Percentiles rank a stretch among this genome's conserved stretches.
Conservation (phyloP, 305 asterid species). For the Ilex paraguariensis region DNA sequence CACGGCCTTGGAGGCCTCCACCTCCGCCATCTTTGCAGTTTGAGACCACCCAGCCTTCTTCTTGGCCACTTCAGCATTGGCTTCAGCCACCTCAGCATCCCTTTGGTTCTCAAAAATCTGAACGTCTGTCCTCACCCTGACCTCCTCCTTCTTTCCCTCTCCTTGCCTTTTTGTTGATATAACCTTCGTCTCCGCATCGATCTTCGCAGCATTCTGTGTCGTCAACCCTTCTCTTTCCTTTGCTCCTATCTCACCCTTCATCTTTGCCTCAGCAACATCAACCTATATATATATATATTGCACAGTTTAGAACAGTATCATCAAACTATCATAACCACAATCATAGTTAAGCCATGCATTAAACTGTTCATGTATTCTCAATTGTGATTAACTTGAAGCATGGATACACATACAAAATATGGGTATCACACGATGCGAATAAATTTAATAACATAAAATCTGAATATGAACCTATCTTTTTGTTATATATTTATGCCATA, state of each 20-base stretch:
- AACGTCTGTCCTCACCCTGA: conserved; percentile 12
- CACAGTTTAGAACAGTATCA: too few species aligned
- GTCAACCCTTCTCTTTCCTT: conserved; percentile 14
- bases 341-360: too few species aligned
- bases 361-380: too few species aligned
- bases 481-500: too few species aligned
- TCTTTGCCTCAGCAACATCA: conserved; percentile 17
- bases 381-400: too few species aligned
- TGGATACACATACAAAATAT: too few species aligned
- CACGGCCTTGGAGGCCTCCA: conserved; percentile 15
- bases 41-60: conserved; percentile 16
- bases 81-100: conserved; percentile 10
- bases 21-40: conserved; percentile 16
- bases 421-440: too few species aligned
- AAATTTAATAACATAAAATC: too few species aligned
- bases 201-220: conserved; percentile 15
- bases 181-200: conserved; percentile 13
- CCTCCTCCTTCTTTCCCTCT: conserved; percentile 11
- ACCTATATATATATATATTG: not conserved
- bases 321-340: too few species aligned
- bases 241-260: conserved; percentile 17
- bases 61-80: conserved; percentile 6
- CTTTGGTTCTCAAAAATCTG: conserved; percentile 13
- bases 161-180: conserved; percentile 8
- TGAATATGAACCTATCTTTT: too few species aligned